Evolutionary conservation across 2,329 filamentous ascomycete genomes (phyloP), one percentile per base, ranked within the genome.

Genomic region (Lachnellula hyalina): DNA sequence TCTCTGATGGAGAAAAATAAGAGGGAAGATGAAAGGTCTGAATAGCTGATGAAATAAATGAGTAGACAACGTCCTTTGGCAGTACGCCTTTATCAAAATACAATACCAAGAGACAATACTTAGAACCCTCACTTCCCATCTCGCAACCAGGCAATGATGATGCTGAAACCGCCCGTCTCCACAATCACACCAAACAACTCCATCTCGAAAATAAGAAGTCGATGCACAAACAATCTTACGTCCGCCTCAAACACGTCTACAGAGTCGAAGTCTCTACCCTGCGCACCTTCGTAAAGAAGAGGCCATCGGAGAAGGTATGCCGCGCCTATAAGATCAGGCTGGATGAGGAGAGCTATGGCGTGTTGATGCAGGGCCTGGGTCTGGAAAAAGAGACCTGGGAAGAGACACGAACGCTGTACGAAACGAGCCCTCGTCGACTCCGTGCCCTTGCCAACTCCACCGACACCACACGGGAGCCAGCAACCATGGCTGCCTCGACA

Each of bases 161-260:
- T 32, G 28, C 9, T 32, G 28, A 11, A 32, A 32, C 28, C 28
- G 2, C 28, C 28, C 28, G 8, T 9, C n/a, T 12, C 34, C 28
- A 23, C 35, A 42, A 6, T 12, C 36, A 42, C 38, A n/a, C 41
- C 41, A 32, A 19, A 12, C 60, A 47, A 25, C 56, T 62, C 5
- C 49, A 53, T 4, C 46, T 62, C 3, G 56, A 62, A 36, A 53
- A 54, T 14, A 56, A 51, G 9, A 11, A 49, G 9, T 35, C 48
- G 4, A 40, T 62, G 2, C 50, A 53, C 12, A 62, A 62, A 32
- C 60, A 62, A 35, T 61, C 60, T 8, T 62, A 61, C 34, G 21
- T 62, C 11, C 47, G 52, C 5, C 52, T 61, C 12, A 42, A 53
- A 41, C 60, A 62, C 32, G 49, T 55, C 17, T 62, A 59, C 32